These are phyloP conservation scores for Solanum arcanum DNA, from an alignment of 257 asterid species.

Conservation along the genomic window DNA sequence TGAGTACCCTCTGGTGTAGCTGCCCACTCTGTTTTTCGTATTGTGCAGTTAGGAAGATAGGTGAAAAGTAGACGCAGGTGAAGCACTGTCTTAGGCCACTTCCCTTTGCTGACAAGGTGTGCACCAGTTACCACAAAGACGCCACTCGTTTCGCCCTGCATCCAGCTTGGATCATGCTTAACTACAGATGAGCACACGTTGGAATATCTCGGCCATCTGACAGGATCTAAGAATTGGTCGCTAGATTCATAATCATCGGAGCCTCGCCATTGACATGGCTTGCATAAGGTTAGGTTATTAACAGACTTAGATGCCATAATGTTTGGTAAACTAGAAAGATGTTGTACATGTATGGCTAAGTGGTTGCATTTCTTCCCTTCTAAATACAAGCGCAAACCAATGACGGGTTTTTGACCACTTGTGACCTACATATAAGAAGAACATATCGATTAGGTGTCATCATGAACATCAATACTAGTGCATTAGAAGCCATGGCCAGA, in stretches of 20 bases:
- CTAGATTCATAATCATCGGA: constrained; percentile 60
- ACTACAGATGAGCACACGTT: constrained; percentile 70
- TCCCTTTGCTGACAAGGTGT: constrained; percentile 71
- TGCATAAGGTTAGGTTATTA: constrained; percentile 10
- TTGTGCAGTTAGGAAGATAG: constrained; percentile 58
- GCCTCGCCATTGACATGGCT: constrained; percentile 75
- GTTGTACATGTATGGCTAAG: constrained; percentile 79
- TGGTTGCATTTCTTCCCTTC: constrained; percentile 90
- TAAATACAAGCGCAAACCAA: constrained; percentile 73
- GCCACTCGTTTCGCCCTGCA: constrained; percentile 35
- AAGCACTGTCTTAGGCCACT: constrained; percentile 80
- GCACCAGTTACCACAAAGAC: constrained; percentile 85
- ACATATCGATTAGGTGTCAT: neutral
- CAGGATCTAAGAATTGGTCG: constrained; percentile 74
- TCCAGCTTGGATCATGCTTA: constrained; percentile 71
- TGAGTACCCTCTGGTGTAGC: constrained; percentile 63
- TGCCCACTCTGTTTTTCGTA: constrained; percentile 90
- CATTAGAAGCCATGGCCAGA: neutral
- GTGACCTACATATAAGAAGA: constrained; percentile 36
- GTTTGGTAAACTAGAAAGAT: constrained; percentile 80
- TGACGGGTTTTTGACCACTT: constrained; percentile 71
- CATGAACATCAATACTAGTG: neutral
- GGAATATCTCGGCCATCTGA: constrained; percentile 74
- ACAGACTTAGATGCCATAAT: constrained; percentile 34
- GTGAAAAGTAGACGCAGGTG: constrained; percentile 82